A percentile compares a stretch with the other conserved stretches of the same genome.
Evolutionary conservation across 73 alveolate genomes (phyloP).

Genomic region (Stentor roeselii): DNA sequence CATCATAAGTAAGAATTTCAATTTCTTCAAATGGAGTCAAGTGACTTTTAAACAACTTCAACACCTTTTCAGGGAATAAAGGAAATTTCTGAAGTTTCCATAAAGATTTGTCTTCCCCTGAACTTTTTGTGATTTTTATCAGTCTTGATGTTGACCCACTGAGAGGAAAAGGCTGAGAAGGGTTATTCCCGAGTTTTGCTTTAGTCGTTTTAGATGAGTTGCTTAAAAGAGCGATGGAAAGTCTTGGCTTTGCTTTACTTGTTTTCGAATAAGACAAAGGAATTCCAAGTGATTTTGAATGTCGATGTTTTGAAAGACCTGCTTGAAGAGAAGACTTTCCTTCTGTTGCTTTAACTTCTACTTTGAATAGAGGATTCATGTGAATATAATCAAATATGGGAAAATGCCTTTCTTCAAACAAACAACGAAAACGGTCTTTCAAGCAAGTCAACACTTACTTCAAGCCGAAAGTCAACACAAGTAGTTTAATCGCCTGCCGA

Average conservation of each 20-base stretch:
- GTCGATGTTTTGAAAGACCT: background rate
- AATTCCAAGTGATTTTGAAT: background rate
- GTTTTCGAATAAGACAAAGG: background rate
- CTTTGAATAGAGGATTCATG: background rate
- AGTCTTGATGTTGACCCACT: constrained; percentile 45
- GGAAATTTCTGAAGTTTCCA: background rate
- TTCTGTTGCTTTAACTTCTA: background rate
- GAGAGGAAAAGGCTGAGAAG: constrained; percentile 39
- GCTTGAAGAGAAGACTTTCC: background rate
- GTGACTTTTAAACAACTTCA: background rate
- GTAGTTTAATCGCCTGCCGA: background rate
- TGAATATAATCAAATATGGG: background rate
- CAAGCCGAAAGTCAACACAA: constrained; percentile 17
- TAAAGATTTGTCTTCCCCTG: constrained; percentile 24
- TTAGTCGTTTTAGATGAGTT: background rate
- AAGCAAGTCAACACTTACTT: background rate
- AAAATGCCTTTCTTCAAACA: background rate
- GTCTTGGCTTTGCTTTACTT: background rate
- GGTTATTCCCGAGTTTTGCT: background rate
- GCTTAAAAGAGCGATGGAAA: background rate
- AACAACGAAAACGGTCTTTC: background rate
- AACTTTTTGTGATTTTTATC: constrained; percentile 41
- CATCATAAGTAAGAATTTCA: background rate
- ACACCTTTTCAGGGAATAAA: background rate
- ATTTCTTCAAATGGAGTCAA: background rate